Evolutionary conservation across 108 stramenopile species (phyloP).

Genomic region (Skeletonema tropicum): DNA sequence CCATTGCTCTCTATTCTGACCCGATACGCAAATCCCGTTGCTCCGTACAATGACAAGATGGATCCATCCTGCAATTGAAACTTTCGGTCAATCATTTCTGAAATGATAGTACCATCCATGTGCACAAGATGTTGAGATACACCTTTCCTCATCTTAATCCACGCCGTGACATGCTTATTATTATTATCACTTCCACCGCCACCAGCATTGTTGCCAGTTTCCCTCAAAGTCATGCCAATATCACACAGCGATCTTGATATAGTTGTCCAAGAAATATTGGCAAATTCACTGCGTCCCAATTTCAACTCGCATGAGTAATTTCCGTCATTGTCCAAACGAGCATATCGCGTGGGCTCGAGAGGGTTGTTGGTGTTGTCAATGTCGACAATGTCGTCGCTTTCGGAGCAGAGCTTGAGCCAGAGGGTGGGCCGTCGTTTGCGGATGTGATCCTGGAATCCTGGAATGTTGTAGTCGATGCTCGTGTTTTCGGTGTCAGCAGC

Average conservation of each 20-base stretch:
- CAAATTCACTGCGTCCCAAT: neutral
- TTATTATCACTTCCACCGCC: neutral
- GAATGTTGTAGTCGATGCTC: neutral
- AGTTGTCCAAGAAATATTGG: neutral
- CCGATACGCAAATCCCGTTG: neutral
- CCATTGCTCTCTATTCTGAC: neutral
- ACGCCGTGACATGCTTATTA: neutral
- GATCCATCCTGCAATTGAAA: neutral
- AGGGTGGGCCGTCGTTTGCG: neutral
- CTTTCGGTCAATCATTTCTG: neutral
- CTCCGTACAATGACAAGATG: neutral
- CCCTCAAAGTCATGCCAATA: neutral
- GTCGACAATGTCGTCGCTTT: neutral
- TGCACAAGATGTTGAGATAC: neutral
- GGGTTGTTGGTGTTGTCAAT: neutral
- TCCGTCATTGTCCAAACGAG: neutral
- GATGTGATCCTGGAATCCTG: no score
- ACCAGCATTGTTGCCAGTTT: neutral
- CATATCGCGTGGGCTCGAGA: neutral
- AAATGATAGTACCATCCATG: neutral
- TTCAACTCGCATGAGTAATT: neutral
- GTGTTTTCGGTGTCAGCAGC: neutral
- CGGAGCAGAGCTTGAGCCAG: neutral
- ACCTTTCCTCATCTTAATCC: neutral
- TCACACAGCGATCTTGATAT: neutral